These are phyloP conservation scores for Sporothrix pallida DNA, from an alignment of 2,329 filamentous ascomycete genomes.

Conservation along the genomic window DNA sequence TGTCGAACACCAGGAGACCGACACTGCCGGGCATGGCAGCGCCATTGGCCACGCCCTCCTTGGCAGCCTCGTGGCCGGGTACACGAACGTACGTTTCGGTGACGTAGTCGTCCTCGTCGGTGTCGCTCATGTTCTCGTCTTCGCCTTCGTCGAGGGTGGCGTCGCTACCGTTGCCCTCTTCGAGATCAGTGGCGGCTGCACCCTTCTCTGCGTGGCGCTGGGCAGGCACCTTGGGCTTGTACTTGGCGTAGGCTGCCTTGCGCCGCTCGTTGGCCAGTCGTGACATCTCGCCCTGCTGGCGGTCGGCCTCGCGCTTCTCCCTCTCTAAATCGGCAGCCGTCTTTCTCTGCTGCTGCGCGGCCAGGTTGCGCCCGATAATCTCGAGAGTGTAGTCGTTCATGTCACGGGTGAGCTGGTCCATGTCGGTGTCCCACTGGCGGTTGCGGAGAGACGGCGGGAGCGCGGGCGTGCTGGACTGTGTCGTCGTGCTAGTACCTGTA, in stretches of 20 bases:
- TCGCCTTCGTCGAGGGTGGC: constrained; percentile 44
- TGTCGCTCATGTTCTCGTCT: constrained; percentile 53
- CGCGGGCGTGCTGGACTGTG: constrained; percentile 24
- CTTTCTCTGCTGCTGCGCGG: constrained; percentile 52
- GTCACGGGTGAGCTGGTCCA: constrained; percentile 58
- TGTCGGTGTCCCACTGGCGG: constrained; percentile 48
- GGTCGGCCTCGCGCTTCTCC: constrained; percentile 9
- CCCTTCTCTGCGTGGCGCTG: constrained; percentile 36
- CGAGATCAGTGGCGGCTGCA: constrained; percentile 34
- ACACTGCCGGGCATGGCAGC: constrained; percentile 57
- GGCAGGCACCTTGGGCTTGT: constrained; percentile 33
- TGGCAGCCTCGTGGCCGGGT: constrained; percentile 51
- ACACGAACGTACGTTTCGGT: constrained; percentile 69
- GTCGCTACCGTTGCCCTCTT: constrained; percentile 46
- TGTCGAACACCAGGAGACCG: constrained; percentile 62
- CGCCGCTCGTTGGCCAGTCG: constrained; percentile 33
- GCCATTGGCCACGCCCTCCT: constrained; percentile 42
- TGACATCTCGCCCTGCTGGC: constrained; percentile 26
- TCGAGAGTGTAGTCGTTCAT: constrained; percentile 66
- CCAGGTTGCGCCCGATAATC: constrained; percentile 61
- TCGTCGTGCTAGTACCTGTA: not conserved
- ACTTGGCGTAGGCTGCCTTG: constrained; percentile 36
- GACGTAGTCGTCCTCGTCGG: constrained; percentile 63
- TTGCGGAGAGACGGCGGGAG: constrained; percentile 44
- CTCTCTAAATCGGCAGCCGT: not conserved